These are phyloP conservation scores for Suhomyces atakaporum DNA, from an alignment of 1,139 yeast genomes.

Conservation along the genomic window DNA sequence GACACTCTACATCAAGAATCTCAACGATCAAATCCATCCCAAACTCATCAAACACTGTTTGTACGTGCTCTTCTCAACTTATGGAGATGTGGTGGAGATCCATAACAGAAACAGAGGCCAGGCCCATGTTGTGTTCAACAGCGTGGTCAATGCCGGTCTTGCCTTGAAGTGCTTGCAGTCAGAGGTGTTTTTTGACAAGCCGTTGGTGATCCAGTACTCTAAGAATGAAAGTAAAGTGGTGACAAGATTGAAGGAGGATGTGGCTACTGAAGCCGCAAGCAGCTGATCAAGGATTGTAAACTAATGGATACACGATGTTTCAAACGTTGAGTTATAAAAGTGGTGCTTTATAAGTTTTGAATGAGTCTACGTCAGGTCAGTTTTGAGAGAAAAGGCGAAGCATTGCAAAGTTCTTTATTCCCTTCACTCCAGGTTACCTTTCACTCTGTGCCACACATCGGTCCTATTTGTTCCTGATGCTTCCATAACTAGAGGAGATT, in stretches of 20 bases:
- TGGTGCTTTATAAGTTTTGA: no score
- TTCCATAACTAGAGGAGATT: no score
- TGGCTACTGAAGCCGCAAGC: neutral
- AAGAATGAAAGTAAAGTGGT: slow-evolving; percentile 31
- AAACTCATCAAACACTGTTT: slow-evolving; percentile 52
- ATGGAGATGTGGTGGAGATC: slow-evolving; percentile 67
- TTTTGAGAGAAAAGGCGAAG: no score
- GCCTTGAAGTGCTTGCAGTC: slow-evolving; percentile 57
- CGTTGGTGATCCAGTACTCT: slow-evolving; percentile 52
- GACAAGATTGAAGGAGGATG: slow-evolving; percentile 5
- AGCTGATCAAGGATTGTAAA: no score
- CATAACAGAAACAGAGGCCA: slow-evolving; percentile 63
- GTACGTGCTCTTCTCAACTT: slow-evolving; percentile 63
- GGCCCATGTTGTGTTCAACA: slow-evolving; percentile 66
- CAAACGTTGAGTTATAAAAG: no score
- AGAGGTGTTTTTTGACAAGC: slow-evolving; percentile 57
- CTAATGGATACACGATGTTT: no score
- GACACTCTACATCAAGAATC: slow-evolving; percentile 65
- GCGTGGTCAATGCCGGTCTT: slow-evolving; percentile 48
- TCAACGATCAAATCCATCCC: slow-evolving; percentile 62
- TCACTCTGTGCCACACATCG: no score
- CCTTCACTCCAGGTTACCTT: no score
- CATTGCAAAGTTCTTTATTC: no score
- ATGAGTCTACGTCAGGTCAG: no score
- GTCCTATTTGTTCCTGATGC: no score